Evolutionary conservation across 805 yeast species (phyloP), one percentile per base, ranked within the genome.

Genomic region (Pichia exigua): DNA sequence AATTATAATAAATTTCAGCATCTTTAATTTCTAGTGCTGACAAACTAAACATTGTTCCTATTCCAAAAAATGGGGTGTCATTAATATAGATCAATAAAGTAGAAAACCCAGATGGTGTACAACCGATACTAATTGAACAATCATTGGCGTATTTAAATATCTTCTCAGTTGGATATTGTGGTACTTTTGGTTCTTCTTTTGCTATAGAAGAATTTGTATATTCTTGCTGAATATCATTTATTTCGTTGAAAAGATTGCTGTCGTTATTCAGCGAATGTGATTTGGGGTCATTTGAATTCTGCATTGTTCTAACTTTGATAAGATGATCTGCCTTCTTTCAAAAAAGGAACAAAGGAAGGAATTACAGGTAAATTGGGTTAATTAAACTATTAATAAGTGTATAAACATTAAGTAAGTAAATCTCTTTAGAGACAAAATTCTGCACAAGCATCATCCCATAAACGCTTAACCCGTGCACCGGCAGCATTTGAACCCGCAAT

Each of bases 1-100:
- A 54, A 24, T 58, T 58, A 24, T 56, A 58, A 35, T 45, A 53
- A 10, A 59, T 38, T 27, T 47, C 49, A 4, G 54, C 57, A 24
- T 48, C 18, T n/a, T 42, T 42, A 12, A 55, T 32, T 13, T 53
- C 58, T 2, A 51, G 8, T 6, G 60, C 47, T 2, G 52, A 28
- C 22, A 26, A 39, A 13, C 50, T 30, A 17, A 42, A 47, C 17
- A 54, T 17, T 1, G 50, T 32, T 0, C 61, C 61, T 11, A 58
- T 45, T 2, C 59, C 61, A 27, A 58, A 49, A 11, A 54, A 40
- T 9, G 58, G 56, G 1, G 61, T 49, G n/a, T 51, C 52, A 20
- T 51, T 44, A 1, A 59, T 46, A 20, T 52, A 40, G 2, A 59
- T 18, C 2, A 58, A 20, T 6, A 59, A 27, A 8, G 58, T 54